These are phyloP conservation scores for Porodaedalea pini DNA, from an alignment of 1,284 basidiomycete species.

Conservation along the genomic window DNA sequence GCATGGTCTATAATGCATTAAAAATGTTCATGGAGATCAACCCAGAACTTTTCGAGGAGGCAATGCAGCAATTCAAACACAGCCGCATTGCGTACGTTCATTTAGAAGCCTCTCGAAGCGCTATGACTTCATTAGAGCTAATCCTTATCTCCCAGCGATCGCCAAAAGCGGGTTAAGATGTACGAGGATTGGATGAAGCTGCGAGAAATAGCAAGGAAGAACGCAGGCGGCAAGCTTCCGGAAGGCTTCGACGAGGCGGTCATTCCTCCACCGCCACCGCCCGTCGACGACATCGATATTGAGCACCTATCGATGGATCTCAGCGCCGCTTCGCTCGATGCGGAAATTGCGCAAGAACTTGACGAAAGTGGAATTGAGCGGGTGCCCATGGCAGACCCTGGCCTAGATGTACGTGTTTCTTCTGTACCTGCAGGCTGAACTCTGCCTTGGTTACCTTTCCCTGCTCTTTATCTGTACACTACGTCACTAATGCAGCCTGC, in stretches of 20 bases:
- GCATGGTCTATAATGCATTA: slow-evolving; percentile 98
- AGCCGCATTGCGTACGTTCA: slow-evolving; percentile 73
- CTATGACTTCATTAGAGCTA: slow-evolving; percentile 17
- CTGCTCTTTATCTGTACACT: slow-evolving; percentile 19
- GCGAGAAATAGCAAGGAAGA: slow-evolving; percentile 68
- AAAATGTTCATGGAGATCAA: slow-evolving; percentile 99
- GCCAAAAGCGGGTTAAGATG: slow-evolving; percentile 73
- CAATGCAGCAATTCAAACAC: slow-evolving; percentile 92
- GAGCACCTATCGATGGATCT: slow-evolving; percentile 85
- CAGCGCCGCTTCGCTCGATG: slow-evolving; percentile 81
- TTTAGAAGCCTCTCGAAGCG: slow-evolving; percentile 17
- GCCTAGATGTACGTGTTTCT: slow-evolving; percentile 66
- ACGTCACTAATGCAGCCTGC: neutral
- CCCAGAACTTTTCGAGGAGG: slow-evolving; percentile 91
- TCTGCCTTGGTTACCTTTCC: slow-evolving; percentile 4
- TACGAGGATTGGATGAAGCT: slow-evolving; percentile 85
- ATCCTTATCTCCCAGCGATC: slow-evolving; percentile 54
- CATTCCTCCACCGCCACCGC: slow-evolving; percentile 69
- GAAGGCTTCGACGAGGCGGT: slow-evolving; percentile 61
- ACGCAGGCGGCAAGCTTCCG: slow-evolving; percentile 64
- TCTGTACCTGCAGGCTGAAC: slow-evolving; percentile 22
- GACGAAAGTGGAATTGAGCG: slow-evolving; percentile 82
- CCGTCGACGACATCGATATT: slow-evolving; percentile 78
- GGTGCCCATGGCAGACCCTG: slow-evolving; percentile 87
- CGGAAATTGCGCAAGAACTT: slow-evolving; percentile 62